Conservation (phyloP, 768 basidiomycete genomes). For the Xerocomus potaroensis region DNA sequence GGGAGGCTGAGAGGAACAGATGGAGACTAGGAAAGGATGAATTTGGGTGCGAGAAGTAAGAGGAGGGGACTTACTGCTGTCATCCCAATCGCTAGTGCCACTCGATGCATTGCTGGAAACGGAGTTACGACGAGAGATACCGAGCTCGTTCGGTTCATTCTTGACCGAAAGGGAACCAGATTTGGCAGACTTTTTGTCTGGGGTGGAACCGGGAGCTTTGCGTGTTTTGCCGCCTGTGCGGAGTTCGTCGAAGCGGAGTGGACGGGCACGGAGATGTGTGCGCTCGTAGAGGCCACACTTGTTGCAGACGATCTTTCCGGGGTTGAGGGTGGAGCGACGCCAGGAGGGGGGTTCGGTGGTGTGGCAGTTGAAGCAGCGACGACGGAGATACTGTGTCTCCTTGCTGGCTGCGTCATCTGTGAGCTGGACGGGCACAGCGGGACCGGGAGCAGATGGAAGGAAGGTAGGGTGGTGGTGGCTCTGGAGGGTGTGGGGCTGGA, state of each 20-base stretch:
- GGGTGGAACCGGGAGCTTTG: conserved; percentile 34
- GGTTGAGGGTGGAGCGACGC: conserved; percentile 84
- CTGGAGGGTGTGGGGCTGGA: conserved; percentile 18
- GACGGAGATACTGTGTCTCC: conserved; percentile 85
- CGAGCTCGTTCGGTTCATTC: conserved; percentile 56
- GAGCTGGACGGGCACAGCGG: conserved; percentile 64
- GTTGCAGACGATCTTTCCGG: conserved; percentile 92
- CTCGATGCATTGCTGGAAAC: conserved; percentile 55
- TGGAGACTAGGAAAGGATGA: conserved; percentile 17
- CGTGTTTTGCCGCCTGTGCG: conserved; percentile 83
- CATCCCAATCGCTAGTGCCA: conserved; percentile 74
- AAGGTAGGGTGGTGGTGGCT: conserved; percentile 34
- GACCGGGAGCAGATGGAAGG: conserved; percentile 40
- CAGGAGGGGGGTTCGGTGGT: conserved; percentile 88
- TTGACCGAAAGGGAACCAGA: conserved; percentile 44
- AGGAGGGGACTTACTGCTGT: conserved; percentile 51
- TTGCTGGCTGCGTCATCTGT: conserved; percentile 89
- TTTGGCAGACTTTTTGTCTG: conserved; percentile 32
- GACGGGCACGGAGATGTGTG: conserved; percentile 78
- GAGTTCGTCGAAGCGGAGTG: conserved; percentile 83
- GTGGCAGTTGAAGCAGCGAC: conserved; percentile 88
- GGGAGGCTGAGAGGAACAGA: conserved; percentile 32
- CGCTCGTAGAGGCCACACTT: conserved; percentile 91
- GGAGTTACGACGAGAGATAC: conserved; percentile 53
- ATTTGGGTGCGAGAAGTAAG: not conserved